Percentiles rank a stretch among this genome's conserved stretches.
These are phyloP conservation scores for Flaveria ramosissima DNA, from an alignment of 129 eudicot genomes.

Conservation along the genomic window DNA sequence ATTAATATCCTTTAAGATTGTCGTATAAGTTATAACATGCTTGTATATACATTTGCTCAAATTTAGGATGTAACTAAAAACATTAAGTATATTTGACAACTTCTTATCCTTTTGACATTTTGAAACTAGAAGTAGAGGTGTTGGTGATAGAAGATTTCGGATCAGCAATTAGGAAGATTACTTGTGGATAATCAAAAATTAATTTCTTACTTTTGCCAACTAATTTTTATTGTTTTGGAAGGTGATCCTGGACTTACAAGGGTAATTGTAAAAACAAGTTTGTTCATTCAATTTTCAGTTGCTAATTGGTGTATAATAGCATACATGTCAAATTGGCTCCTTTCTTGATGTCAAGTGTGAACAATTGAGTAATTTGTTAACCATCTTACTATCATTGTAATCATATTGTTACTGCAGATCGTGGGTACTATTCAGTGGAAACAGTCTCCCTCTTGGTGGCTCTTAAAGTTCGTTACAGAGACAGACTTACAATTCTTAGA, in stretches of 20 bases:
- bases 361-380: conserved; percentile 17
- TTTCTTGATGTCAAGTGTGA: conserved; percentile 11
- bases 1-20: conserved; percentile 17
- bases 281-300: neutral
- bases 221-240: neutral
- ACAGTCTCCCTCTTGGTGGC: conserved; percentile 89
- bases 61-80: conserved; percentile 4
- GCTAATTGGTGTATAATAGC: neutral
- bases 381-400: conserved; percentile 2
- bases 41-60: conserved; percentile 4
- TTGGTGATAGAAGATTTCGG: neutral
- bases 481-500: conserved; percentile 92
- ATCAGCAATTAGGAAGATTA: neutral
- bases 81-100: neutral
- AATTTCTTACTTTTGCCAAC: neutral
- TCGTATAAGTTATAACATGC: conserved; percentile 7
- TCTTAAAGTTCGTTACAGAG: conserved; percentile 91
- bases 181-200: neutral
- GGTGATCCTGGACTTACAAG: neutral
- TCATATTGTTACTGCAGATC: conserved; percentile 57
- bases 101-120: conserved; percentile 1
- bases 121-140: neutral
- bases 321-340: neutral
- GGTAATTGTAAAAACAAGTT: neutral
- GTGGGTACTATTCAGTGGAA: conserved; percentile 98